phyloP scores from a whole-genome alignment of 495 filamentous ascomycete genomes.

The Talaromyces liani region DNA sequence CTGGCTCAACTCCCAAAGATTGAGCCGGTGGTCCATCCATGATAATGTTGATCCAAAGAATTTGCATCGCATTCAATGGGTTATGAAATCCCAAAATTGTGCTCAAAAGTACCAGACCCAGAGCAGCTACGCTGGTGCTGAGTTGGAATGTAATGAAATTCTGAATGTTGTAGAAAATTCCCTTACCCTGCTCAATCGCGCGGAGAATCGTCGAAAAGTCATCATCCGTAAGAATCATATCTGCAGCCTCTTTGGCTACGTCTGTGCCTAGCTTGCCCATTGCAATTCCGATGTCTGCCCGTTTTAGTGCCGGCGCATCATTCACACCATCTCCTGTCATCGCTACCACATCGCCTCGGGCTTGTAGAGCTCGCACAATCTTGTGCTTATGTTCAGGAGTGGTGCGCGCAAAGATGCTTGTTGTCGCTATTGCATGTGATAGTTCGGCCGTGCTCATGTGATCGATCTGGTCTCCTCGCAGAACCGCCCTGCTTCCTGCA shows the following conservation, averaged over 20 bases:
- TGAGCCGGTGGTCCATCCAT: constrained; percentile 98
- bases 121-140: constrained; percentile 89
- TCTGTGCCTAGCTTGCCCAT: constrained; percentile 96
- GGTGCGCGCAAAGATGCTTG: constrained; percentile 90
- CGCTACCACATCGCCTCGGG: constrained; percentile 91
- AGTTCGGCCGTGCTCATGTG: constrained; percentile 80
- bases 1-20: constrained; percentile 91
- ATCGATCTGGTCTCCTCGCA: constrained; percentile 86
- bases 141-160: constrained; percentile 99
- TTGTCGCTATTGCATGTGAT: constrained; percentile 71
- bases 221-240: constrained; percentile 98
- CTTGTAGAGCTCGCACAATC: constrained; percentile 85
- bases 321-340: constrained; percentile 99
- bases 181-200: constrained; percentile 97
- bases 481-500: constrained; percentile 52
- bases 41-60: constrained; percentile 99
- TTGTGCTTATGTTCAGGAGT: constrained; percentile 98
- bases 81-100: constrained; percentile 89
- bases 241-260: constrained; percentile 97
- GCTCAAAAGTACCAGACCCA: constrained; percentile 84
- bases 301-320: constrained; percentile 93
- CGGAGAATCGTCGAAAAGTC: constrained; percentile 95
- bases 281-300: constrained; percentile 94
- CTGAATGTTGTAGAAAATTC: constrained; percentile 99
- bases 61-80: constrained; percentile 97